These are phyloP conservation scores for Tetrapisispora phaffii DNA, from an alignment of 805 yeast genomes.

Conservation along the genomic window DNA sequence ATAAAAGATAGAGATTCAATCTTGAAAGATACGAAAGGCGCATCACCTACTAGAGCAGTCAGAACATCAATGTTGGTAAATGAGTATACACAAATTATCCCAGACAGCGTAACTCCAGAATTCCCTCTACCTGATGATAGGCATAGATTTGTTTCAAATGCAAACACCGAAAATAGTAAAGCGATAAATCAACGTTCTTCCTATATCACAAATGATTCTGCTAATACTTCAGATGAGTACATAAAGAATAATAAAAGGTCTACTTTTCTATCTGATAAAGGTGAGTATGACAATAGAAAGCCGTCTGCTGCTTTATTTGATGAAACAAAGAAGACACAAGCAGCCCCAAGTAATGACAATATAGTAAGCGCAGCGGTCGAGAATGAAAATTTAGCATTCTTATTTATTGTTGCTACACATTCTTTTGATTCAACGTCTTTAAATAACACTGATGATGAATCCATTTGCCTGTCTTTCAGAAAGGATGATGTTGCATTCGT, in stretches of 20 bases:
- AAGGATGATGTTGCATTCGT: slow-evolving; percentile 67
- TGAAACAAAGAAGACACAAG: not conserved
- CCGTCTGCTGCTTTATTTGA: not conserved
- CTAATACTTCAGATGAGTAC: not conserved
- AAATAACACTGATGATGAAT: slow-evolving; percentile 55
- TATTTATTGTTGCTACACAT: slow-evolving; percentile 50
- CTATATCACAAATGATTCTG: not conserved
- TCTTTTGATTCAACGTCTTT: slow-evolving; percentile 49
- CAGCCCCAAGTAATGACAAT: not conserved
- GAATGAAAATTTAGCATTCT: slow-evolving; percentile 34
- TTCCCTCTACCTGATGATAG: not conserved
- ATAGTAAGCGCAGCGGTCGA: not conserved
- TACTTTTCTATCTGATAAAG: not conserved
- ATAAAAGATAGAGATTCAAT: not conserved
- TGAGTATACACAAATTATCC: slow-evolving; percentile 1
- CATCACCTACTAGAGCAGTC: slow-evolving; percentile 15
- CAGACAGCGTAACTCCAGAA: not conserved
- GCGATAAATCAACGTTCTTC: not conserved
- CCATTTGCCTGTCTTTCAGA: slow-evolving; percentile 64
- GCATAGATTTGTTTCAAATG: not conserved
- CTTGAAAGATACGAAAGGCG: not conserved
- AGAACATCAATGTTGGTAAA: slow-evolving; percentile 14
- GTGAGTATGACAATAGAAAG: not conserved
- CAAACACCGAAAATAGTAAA: not conserved
- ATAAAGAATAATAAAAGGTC: not conserved